These are phyloP conservation scores for Pulveroboletus ravenelii DNA, from an alignment of 768 basidiomycete species.

Conservation along the genomic window DNA sequence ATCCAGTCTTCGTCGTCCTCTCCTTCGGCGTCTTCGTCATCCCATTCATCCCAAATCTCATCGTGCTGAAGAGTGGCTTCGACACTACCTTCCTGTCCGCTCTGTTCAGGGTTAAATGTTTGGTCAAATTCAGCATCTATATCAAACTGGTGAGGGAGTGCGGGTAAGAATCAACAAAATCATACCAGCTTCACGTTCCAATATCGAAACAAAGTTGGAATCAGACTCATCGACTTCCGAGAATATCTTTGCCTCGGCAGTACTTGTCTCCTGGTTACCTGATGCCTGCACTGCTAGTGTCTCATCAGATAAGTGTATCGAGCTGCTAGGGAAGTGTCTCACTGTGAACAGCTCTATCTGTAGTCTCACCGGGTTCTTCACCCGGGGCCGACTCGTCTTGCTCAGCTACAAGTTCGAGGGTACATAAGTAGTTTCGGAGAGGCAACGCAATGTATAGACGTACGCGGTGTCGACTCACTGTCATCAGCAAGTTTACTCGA, in stretches of 20 bases:
- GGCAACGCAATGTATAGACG: background rate
- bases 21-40: slow-evolving; percentile 40
- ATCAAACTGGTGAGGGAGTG: slow-evolving; percentile 6
- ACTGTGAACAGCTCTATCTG: slow-evolving; percentile 6
- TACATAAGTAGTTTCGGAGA: background rate
- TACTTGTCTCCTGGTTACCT: slow-evolving; percentile 13
- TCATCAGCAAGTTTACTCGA: background rate
- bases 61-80: slow-evolving; percentile 15
- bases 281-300: slow-evolving; percentile 1
- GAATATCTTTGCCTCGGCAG: slow-evolving; percentile 1
- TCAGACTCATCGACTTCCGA: slow-evolving; percentile 27
- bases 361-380: slow-evolving; percentile 7
- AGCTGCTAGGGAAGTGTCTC: background rate
- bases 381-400: background rate
- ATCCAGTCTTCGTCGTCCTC: slow-evolving; percentile 44
- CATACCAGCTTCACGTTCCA: slow-evolving; percentile 32
- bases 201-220: slow-evolving; percentile 22
- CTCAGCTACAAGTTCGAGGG: slow-evolving; percentile 1
- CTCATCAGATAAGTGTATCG: background rate
- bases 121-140: slow-evolving; percentile 26
- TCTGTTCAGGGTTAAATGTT: slow-evolving; percentile 16
- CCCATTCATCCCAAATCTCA: slow-evolving; percentile 23
- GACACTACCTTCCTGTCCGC: slow-evolving; percentile 12
- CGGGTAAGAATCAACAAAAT: background rate
- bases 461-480: slow-evolving; percentile 2